phyloP scores from a whole-genome alignment of 1,284 basidiomycete species.

The Mycosarcoma mackinlayi region DNA sequence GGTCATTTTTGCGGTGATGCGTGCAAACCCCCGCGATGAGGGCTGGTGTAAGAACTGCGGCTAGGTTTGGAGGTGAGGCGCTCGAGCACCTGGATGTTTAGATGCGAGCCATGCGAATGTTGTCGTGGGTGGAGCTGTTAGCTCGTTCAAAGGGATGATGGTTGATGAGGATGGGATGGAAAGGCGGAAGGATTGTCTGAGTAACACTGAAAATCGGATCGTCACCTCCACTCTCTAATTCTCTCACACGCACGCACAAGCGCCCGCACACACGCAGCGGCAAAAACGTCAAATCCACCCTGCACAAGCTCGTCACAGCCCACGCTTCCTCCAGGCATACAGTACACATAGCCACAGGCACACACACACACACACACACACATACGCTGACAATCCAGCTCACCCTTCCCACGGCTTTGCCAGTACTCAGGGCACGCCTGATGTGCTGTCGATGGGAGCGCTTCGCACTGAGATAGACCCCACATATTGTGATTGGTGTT shows the following conservation, averaged over 20 bases:
- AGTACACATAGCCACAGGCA: no score
- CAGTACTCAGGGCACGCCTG: no score
- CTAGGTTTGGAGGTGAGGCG: no score
- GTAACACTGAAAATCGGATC: no score
- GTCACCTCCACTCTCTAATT: conserved; percentile 5
- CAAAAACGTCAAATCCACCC: not conserved
- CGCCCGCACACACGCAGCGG: not conserved
- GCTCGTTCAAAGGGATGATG: not conserved
- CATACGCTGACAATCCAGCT: no score
- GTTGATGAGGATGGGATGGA: not conserved
- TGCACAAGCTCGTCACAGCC: conserved; percentile 1
- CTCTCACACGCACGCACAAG: not conserved
- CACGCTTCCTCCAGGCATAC: no score
- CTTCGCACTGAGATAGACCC: no score
- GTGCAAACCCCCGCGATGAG: not conserved
- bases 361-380: no score
- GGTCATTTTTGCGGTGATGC: conserved; percentile 7
- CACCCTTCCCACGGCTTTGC: no score
- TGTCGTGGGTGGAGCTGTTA: conserved; percentile 2
- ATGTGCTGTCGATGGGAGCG: no score
- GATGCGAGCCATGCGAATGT: conserved; percentile 4
- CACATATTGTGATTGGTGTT: no score
- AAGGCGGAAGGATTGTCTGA: not conserved
- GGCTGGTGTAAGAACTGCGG: no score
- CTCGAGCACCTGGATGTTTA: conserved; percentile 23